Percentiles rank a stretch among this genome's conserved stretches.
Conservation (phyloP, 2,329 filamentous ascomycete genomes). For the Aspergillus pseudoviridinutans region DNA sequence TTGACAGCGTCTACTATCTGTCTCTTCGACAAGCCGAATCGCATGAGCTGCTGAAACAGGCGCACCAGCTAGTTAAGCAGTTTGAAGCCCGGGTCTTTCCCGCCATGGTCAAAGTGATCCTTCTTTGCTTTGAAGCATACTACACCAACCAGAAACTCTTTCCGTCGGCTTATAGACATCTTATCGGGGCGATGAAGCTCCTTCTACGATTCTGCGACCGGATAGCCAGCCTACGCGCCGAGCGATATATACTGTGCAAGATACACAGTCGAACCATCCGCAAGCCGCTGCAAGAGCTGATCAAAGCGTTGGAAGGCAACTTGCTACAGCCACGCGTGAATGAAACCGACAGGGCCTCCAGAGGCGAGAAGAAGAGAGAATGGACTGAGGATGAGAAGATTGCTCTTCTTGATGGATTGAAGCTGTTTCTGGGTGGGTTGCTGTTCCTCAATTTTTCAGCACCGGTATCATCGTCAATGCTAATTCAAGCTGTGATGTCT, state of each 20-base stretch:
- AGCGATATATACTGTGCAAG: slow-evolving; percentile 5
- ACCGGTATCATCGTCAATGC: neutral
- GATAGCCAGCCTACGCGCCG: slow-evolving; percentile 7
- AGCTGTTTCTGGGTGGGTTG: slow-evolving; percentile 16
- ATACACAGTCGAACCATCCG: slow-evolving; percentile 6
- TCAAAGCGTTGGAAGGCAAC: slow-evolving; percentile 7
- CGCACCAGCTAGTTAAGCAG: slow-evolving; percentile 9
- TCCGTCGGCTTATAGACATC: slow-evolving; percentile 12
- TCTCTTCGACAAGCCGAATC: neutral
- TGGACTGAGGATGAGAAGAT: slow-evolving; percentile 23
- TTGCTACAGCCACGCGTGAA: neutral
- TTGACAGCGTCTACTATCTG: slow-evolving; percentile 12
- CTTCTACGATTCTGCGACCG: slow-evolving; percentile 12
- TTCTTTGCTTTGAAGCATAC: slow-evolving; percentile 19
- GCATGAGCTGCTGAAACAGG: neutral
- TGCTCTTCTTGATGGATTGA: slow-evolving; percentile 24
- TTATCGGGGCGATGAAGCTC: slow-evolving; percentile 15
- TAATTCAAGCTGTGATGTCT: neutral
- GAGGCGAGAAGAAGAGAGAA: neutral
- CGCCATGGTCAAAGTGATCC: slow-evolving; percentile 12
- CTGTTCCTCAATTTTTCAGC: neutral
- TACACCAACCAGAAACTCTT: slow-evolving; percentile 9
- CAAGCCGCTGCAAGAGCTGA: slow-evolving; percentile 8
- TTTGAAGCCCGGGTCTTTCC: slow-evolving; percentile 20
- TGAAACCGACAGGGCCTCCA: neutral